These are phyloP conservation scores for Calendula officinalis DNA, from an alignment of 129 eudicot species.

Conservation along the genomic window DNA sequence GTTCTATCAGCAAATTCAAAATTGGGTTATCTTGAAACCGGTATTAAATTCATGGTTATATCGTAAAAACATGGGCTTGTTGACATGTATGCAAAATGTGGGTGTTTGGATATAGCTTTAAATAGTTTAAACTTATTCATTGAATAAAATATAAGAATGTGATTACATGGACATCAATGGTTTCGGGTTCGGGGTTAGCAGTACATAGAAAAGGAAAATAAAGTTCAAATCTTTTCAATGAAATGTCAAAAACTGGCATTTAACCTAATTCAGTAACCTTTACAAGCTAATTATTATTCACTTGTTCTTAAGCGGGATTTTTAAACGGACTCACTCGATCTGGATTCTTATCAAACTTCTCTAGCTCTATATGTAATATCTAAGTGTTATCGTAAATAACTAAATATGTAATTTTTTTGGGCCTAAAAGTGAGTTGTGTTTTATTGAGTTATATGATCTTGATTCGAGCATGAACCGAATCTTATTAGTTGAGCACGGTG, in stretches of 20 bases:
- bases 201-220: constrained; percentile 51
- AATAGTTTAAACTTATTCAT: constrained; percentile 29
- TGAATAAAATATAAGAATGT: constrained; percentile 43
- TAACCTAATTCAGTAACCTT: constrained; percentile 48
- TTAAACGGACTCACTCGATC: constrained; percentile 46
- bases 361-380: too few relatives aligned
- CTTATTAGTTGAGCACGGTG: too few relatives aligned
- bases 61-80: constrained; percentile 39
- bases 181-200: constrained; percentile 49
- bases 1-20: constrained; percentile 47
- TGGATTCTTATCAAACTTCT: constrained; percentile 36
- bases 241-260: constrained; percentile 30
- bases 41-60: constrained; percentile 40
- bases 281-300: constrained; percentile 46
- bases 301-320: constrained; percentile 53
- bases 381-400: too few relatives aligned
- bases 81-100: constrained; percentile 61
- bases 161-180: constrained; percentile 53
- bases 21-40: constrained; percentile 38
- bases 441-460: too few relatives aligned
- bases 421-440: too few relatives aligned
- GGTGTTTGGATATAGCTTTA: constrained; percentile 39
- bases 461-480: too few relatives aligned
- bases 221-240: constrained; percentile 32
- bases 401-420: too few relatives aligned